Evolutionary conservation across 2,329 filamentous ascomycete species (phyloP), one percentile per base, ranked within the genome.

Genomic region (Microdochium trichocladiopsis): DNA sequence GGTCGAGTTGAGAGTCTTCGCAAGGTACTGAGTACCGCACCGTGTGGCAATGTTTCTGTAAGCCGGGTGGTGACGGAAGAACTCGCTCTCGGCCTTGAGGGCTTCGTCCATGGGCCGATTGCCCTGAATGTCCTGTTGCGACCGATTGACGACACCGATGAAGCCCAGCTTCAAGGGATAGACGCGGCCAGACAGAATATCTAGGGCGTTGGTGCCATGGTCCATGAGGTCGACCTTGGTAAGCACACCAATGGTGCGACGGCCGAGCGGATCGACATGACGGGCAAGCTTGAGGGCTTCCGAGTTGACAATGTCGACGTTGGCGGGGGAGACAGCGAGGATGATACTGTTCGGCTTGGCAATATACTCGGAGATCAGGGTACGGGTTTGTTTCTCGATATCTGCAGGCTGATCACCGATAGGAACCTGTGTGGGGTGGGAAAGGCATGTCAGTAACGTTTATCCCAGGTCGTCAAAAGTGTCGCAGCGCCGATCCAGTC

Each of bases 181-280:
- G 2, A 99, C 94, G 24, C 94, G 86, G 3, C 94, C 94, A 6
- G 93, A 95, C n/a, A 99, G 79, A 60, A 99, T 99, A 65, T 99
- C 94, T 61, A 99, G 79, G 16, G 94, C 94, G 65, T 99, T 97
- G 53, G 94, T 99, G 57, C 94, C 94, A 65, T 99, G 93, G 65
- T 99, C 94, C 94, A 99, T 99, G 53, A 99, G 76, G 68, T 99
- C 94, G 58, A 99, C 77, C 74, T 99, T 99, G 55, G 94, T 97
- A 55, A 99, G 79, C 53, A 99, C 93, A 64, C 94, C 94, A 65
- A 99, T 97, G 21, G 94, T 99, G 67, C 94, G 84, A 69, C 90
- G 85, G 57, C 94, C 94, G 69, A 96, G 86, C 2, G 94, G 88
- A 70, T 99, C 94, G 51, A 99, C 94, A 83, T 99, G 90, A 51